phyloP scores from a whole-genome alignment of 345 rosid genomes.

The Boechera stricta region DNA sequence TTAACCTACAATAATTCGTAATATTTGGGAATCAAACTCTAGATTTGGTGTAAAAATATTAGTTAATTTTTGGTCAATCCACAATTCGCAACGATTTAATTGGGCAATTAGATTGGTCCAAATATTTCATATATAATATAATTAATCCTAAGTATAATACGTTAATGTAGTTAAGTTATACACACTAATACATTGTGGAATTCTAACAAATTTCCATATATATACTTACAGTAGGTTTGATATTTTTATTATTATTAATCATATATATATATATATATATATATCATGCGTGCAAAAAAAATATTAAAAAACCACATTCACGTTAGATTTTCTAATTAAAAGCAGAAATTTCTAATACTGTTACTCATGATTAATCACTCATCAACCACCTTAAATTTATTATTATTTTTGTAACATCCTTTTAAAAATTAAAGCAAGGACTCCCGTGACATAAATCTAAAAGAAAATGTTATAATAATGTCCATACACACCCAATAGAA shows the following conservation, averaged over 20 bases:
- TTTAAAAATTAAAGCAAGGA: conserved; percentile 19
- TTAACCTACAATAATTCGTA: too few species aligned
- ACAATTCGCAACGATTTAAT: too few species aligned
- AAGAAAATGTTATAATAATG: conserved; percentile 32
- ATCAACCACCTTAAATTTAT: conserved; percentile 43
- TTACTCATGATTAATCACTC: conserved; percentile 43
- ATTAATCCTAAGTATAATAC: background rate
- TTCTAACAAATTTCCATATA: background rate
- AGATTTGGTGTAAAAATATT: too few species aligned
- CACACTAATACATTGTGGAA: background rate
- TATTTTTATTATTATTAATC: background rate
- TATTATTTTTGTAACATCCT: conserved; percentile 21
- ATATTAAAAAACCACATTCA: background rate
- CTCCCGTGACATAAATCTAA: conserved; percentile 22
- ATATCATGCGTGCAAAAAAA: background rate
- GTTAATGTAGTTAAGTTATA: background rate
- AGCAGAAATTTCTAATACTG: conserved; percentile 36
- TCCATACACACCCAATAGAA: conserved; percentile 34
- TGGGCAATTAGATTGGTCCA: background rate
- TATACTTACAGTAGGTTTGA: background rate
- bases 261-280: background rate
- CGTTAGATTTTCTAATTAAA: conserved; percentile 19
- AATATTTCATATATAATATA: background rate
- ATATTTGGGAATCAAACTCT: too few species aligned
- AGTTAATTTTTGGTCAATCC: too few species aligned